Evolutionary conservation across 2,329 filamentous ascomycete species (phyloP).

Genomic region (Colletotrichum cordylinicola): DNA sequence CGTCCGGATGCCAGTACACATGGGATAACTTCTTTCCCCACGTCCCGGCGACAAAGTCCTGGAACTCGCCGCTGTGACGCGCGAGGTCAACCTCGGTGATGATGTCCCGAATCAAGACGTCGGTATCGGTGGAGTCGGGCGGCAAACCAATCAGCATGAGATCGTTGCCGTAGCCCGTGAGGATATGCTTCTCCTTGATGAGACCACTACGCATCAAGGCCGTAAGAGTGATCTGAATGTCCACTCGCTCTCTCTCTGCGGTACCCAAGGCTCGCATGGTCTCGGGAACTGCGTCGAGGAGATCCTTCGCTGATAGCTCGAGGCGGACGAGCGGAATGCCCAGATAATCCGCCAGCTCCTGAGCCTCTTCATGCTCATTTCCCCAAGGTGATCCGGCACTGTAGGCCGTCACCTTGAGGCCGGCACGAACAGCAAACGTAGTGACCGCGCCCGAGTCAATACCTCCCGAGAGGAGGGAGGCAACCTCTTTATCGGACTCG

Average conservation of each 20-base stretch:
- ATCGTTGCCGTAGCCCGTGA: background rate
- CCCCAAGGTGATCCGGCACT: background rate
- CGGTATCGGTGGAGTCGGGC: background rate
- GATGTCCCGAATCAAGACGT: background rate
- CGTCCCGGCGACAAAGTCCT: background rate
- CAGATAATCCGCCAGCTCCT: background rate
- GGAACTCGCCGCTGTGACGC: background rate
- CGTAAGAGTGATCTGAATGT: background rate
- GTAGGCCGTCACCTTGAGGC: background rate
- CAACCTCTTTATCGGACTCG: background rate
- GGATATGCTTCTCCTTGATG: background rate
- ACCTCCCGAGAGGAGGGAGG: background rate
- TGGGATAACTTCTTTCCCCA: background rate
- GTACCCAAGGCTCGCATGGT: background rate
- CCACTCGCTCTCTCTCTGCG: background rate
- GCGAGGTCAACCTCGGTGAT: background rate
- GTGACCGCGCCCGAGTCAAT: background rate
- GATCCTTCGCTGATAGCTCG: background rate
- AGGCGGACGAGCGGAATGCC: background rate
- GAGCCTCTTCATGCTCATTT: background rate
- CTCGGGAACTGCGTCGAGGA: background rate
- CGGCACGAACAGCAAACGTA: background rate
- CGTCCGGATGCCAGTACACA: background rate
- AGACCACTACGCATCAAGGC: background rate
- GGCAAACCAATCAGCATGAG: background rate